Conservation (phyloP, 225 moss, liverwort and hornwort genomes). For the Pseudisothecium myosuroides region DNA sequence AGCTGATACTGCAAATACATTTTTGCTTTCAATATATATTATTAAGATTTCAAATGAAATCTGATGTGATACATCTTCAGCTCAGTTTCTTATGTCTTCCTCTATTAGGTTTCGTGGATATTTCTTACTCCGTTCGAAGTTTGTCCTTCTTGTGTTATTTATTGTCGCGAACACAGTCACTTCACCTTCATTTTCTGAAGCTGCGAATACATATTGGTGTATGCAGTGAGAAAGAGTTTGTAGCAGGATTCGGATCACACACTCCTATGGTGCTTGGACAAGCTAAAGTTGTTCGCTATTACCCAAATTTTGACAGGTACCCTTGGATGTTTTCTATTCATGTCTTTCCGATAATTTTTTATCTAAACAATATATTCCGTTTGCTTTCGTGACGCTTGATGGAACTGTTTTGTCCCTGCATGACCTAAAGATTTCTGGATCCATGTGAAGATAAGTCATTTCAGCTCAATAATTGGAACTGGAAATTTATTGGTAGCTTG, state of each 20-base stretch:
- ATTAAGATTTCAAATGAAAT: not conserved
- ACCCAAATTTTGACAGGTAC: slow-evolving; percentile 66
- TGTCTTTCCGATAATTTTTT: not conserved
- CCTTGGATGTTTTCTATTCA: not conserved
- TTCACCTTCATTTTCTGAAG: not conserved
- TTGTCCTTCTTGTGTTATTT: not conserved
- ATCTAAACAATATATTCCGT: not conserved
- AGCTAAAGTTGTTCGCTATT: slow-evolving; percentile 73
- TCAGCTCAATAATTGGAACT: not conserved
- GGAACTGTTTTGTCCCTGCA: not conserved
- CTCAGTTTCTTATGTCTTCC: not conserved
- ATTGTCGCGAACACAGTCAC: not conserved
- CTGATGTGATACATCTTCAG: not conserved
- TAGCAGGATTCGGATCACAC: slow-evolving; percentile 80
- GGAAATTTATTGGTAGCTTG: not conserved
- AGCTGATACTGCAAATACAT: not conserved
- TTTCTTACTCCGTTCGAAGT: not conserved
- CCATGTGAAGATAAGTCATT: not conserved
- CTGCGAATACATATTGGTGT: not conserved
- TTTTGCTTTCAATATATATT: not conserved
- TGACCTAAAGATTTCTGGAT: not conserved
- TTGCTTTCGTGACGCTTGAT: not conserved
- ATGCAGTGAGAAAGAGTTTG: slow-evolving; percentile 72
- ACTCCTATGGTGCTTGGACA: slow-evolving; percentile 85
- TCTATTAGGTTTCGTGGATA: not conserved